These are phyloP conservation scores for Xylaria cubensis DNA, from an alignment of 495 filamentous ascomycete species.

Conservation along the genomic window DNA sequence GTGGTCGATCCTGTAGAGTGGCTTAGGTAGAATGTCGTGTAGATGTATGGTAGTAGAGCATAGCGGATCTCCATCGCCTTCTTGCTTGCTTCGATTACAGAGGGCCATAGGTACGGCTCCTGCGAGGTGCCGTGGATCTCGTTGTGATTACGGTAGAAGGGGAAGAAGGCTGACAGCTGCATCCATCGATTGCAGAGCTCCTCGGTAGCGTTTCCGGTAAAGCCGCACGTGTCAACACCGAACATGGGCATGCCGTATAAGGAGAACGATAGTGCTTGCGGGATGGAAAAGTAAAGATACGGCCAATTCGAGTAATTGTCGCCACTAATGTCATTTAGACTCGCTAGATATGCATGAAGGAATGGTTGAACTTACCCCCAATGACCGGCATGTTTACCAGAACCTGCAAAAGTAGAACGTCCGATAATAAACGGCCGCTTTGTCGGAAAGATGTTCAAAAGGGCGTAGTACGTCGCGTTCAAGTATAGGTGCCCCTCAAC, in stretches of 20 bases:
- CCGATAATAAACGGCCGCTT: slow-evolving; percentile 88
- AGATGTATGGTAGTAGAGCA: slow-evolving; percentile 77
- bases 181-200: slow-evolving; percentile 89
- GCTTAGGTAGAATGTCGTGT: slow-evolving; percentile 77
- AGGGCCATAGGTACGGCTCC: slow-evolving; percentile 78
- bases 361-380: slow-evolving; percentile 63
- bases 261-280: slow-evolving; percentile 79
- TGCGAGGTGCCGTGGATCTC: slow-evolving; percentile 65
- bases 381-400: slow-evolving; percentile 82
- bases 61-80: slow-evolving; percentile 79
- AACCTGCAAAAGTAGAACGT: slow-evolving; percentile 80
- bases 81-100: slow-evolving; percentile 69
- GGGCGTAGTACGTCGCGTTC: slow-evolving; percentile 79
- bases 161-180: slow-evolving; percentile 85
- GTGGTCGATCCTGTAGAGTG: slow-evolving; percentile 74
- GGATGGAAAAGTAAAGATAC: slow-evolving; percentile 78
- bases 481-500: slow-evolving; percentile 77
- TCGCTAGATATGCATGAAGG: not conserved
- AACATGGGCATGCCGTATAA: slow-evolving; percentile 91
- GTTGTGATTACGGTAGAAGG: slow-evolving; percentile 90
- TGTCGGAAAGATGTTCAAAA: slow-evolving; percentile 64
- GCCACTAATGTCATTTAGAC: slow-evolving; percentile 48
- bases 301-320: slow-evolving; percentile 76
- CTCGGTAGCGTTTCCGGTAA: slow-evolving; percentile 70
- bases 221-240: slow-evolving; percentile 83